These are phyloP conservation scores for Spiromastix sp. DNA, from an alignment of 2,329 filamentous ascomycete genomes.

Conservation along the genomic window DNA sequence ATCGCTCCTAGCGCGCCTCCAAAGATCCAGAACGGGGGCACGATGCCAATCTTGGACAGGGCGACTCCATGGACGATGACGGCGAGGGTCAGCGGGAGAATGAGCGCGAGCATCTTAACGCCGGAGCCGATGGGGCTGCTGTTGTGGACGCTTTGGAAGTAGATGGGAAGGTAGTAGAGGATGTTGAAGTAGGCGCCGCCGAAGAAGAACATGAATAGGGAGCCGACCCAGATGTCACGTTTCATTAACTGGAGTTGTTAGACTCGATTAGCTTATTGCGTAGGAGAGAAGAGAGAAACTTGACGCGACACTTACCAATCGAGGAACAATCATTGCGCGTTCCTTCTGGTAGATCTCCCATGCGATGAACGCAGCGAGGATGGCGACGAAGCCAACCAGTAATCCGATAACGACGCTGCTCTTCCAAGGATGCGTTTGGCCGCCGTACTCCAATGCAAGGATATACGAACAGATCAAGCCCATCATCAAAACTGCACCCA, in stretches of 20 bases:
- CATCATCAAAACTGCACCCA: conserved; percentile 15
- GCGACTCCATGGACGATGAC: conserved; percentile 10
- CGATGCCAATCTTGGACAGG: conserved; percentile 10
- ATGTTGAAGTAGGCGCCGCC: conserved; percentile 10
- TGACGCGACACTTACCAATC: no score
- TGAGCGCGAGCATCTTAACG: conserved; percentile 15
- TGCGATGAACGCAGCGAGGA: conserved; percentile 13
- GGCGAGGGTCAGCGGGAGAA: conserved; percentile 13
- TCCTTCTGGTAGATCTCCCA: conserved; percentile 7
- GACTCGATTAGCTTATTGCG: no score
- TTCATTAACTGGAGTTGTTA: no score
- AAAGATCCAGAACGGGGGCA: conserved; percentile 9
- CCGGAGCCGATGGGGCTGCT: conserved; percentile 12
- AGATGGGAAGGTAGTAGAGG: conserved; percentile 16
- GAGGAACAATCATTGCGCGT: conserved; percentile 7
- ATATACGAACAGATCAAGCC: conserved; percentile 15
- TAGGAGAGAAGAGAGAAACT: no score
- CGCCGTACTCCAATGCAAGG: conserved; percentile 20
- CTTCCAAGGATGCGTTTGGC: conserved; percentile 15
- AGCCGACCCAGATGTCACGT: no score
- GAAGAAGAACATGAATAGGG: no score
- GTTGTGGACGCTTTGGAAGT: conserved; percentile 15
- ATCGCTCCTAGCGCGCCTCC: conserved; percentile 6
- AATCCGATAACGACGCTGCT: conserved; percentile 14
- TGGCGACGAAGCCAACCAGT: conserved; percentile 14